Conservation (phyloP, 495 filamentous ascomycete species). For the Neurospora sp. region DNA sequence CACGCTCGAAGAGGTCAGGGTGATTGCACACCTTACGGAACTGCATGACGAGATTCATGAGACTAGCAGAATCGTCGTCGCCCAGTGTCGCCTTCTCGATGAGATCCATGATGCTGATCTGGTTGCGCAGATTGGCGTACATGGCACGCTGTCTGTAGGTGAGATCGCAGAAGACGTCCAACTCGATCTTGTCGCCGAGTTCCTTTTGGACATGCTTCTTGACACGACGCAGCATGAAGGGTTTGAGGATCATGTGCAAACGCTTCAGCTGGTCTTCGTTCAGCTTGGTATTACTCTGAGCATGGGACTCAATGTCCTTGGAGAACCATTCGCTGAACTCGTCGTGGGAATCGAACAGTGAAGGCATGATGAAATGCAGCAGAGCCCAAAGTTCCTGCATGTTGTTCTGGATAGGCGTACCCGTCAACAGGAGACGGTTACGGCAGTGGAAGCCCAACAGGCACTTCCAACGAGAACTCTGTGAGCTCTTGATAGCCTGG, state of each 20-base stretch:
- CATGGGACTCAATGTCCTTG: conserved; percentile 97
- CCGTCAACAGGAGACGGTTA: conserved; percentile 87
- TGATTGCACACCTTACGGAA: conserved; percentile 99
- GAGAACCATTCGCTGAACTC: conserved; percentile 99
- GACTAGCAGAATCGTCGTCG: conserved; percentile 87
- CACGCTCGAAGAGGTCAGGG: conserved; percentile 91
- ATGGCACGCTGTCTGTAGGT: conserved; percentile 96
- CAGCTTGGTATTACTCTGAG: conserved; percentile 95
- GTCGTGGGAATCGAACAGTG: conserved; percentile 94
- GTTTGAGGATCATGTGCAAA: conserved; percentile 97
- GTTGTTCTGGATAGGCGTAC: conserved; percentile 98
- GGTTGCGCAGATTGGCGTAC: conserved; percentile 82
- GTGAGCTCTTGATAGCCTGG: conserved; percentile 96
- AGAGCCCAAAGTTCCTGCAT: conserved; percentile 99
- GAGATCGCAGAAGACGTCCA: conserved; percentile 91
- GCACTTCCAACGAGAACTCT: conserved; percentile 93
- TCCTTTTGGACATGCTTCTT: conserved; percentile 99
- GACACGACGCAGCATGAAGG: conserved; percentile 97
- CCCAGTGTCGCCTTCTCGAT: conserved; percentile 95
- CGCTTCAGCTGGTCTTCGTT: conserved; percentile 96
- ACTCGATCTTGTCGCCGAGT: conserved; percentile 95
- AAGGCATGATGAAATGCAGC: conserved; percentile 99
- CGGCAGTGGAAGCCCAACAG: conserved; percentile 89
- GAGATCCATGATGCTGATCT: conserved; percentile 96
- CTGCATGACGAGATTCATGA: conserved; percentile 99